phyloP scores from a whole-genome alignment of 345 rosid genomes.

The Microthlaspi erraticum region DNA sequence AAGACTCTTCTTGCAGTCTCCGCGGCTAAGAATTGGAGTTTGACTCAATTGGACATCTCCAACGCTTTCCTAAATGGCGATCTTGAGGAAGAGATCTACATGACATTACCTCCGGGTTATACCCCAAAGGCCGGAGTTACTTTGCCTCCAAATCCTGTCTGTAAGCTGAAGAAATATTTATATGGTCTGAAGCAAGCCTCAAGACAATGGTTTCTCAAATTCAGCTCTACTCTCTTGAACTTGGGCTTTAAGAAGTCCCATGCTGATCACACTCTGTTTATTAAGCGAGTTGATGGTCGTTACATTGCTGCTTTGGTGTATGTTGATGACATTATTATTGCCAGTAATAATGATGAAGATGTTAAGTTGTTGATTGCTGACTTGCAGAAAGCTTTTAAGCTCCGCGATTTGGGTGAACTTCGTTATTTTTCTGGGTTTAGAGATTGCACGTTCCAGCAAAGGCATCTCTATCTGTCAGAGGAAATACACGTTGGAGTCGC shows the following conservation, averaged over 20 bases:
- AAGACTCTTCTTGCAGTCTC: background rate
- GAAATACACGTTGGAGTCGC: background rate
- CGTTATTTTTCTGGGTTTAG: background rate
- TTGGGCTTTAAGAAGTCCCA: background rate
- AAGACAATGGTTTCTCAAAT: background rate
- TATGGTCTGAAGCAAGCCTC: background rate
- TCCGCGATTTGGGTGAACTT: background rate
- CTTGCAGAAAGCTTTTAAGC: background rate
- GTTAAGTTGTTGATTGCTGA: fast-evolving
- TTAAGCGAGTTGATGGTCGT: background rate
- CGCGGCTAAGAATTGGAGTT: background rate
- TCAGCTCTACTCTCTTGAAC: background rate
- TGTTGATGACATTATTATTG: background rate
- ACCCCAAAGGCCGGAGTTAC: too few relatives aligned
- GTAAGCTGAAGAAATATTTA: background rate
- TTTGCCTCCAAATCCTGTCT: background rate
- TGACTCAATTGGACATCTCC: background rate
- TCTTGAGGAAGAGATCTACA: too few relatives aligned
- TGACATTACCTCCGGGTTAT: too few relatives aligned
- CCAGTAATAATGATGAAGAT: background rate
- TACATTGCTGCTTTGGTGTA: background rate
- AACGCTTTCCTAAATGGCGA: too few relatives aligned
- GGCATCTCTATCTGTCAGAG: background rate
- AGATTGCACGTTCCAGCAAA: background rate
- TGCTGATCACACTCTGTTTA: background rate